A percentile compares a stretch with the other conserved stretches of the same genome.
These are phyloP conservation scores for Xylaria nigripes DNA, from an alignment of 495 filamentous ascomycete species.

Conservation along the genomic window DNA sequence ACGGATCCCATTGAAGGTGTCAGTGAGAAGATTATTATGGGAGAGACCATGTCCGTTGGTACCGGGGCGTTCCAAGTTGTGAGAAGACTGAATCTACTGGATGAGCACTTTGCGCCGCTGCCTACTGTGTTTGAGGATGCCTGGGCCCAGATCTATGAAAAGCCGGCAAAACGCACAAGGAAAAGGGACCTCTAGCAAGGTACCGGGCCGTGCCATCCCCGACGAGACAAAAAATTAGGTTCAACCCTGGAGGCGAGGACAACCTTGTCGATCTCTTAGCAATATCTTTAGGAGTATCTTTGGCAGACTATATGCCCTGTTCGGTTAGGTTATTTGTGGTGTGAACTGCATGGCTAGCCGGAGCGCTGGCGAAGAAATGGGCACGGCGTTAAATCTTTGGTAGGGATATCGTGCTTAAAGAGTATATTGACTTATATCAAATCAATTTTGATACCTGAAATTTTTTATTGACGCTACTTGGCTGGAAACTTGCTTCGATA, in stretches of 20 bases:
- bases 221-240: not conserved
- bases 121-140: conserved; percentile 70
- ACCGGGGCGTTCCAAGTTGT: conserved; percentile 90
- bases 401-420: not conserved
- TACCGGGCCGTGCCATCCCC: not conserved
- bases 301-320: not conserved
- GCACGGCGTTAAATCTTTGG: not conserved
- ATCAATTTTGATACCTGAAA: not conserved
- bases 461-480: not conserved
- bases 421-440: not conserved
- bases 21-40: conserved; percentile 97
- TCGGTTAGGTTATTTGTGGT: not conserved
- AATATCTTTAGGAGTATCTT: not conserved
- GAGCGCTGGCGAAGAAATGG: not conserved
- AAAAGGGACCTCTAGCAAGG: not conserved
- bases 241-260: not conserved
- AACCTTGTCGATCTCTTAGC: not conserved
- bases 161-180: conserved; percentile 1
- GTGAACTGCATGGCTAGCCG: not conserved
- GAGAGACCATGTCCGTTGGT: conserved; percentile 81
- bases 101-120: conserved; percentile 53
- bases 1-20: conserved; percentile 85
- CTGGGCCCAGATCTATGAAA: conserved; percentile 44
- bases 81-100: conserved; percentile 58
- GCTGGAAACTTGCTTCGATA: not conserved